Evolutionary conservation across 1,139 yeast species (phyloP), one percentile per base, ranked within the genome.

Genomic region (Suhomyces maxii): DNA sequence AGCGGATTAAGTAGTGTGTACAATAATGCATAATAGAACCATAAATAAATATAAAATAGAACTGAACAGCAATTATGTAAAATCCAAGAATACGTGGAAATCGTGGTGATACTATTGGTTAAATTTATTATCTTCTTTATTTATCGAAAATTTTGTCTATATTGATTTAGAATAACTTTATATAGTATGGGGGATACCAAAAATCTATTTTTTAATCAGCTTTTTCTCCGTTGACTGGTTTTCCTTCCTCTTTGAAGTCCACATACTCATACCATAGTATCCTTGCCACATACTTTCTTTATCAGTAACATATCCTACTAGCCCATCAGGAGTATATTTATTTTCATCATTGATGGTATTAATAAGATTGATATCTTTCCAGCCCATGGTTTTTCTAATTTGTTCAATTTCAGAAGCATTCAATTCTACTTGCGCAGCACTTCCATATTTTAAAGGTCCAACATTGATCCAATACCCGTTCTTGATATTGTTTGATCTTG

Each of bases 381-480:
- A 89, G 0, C 91, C 91, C 65, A 83, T 69, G 2, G 68, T 46
- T 25, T 61, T 52, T 34, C 90, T 68, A 10, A 86, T 58, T n/a
- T 61, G 54, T 12, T 67, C 61, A 40, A 89, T 60, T 58, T 89
- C 97, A 14, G 83, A 83, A 14, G 79, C 71, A 31, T 82, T 84
- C 26, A 88, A 68, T 61, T 89, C 96, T 1, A 84, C 86, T 53
- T 79, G 81, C 1, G 97, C 95, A 1, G 91, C 90, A 4, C 89
- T 82, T 0, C 97, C 97, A 66, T 89, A 89, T 63, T 89, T 89
- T 51, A 89, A 71, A 0, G 97, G 97, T 0, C 97, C 97, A 14
- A 82, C 76, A 60, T 89, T 89, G 51, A 89, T 82, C 97, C 96
- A 89, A 45, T 74, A 73, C 0, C 87, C 82, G 9, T 68, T 65